phyloP scores from a whole-genome alignment of 139 green algal genomes.

The Coelastrella sp. region DNA sequence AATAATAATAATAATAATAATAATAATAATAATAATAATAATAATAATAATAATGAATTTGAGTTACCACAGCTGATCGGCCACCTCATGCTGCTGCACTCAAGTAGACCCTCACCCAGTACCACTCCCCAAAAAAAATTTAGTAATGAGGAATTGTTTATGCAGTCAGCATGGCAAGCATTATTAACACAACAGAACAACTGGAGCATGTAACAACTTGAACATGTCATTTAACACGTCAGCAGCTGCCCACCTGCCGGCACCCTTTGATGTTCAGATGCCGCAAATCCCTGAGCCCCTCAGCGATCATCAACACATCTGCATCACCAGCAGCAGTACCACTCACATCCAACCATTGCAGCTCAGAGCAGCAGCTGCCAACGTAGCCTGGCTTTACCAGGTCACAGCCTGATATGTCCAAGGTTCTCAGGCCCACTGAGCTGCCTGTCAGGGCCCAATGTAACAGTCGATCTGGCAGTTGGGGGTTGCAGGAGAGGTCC shows the following conservation, averaged over 20 bases:
- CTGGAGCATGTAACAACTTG: no score
- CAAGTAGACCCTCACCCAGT: no score
- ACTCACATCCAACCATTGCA: background rate
- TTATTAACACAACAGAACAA: no score
- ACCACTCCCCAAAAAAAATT: no score
- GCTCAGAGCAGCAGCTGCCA: background rate
- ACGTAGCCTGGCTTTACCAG: background rate
- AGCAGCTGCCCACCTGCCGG: background rate
- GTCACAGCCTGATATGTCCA: conserved; percentile 21
- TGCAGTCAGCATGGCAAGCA: no score
- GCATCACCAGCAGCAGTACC: conserved; percentile 9
- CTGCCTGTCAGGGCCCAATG: background rate
- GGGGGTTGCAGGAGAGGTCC: background rate
- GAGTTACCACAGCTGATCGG: background rate
- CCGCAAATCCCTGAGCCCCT: background rate
- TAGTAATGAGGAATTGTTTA: no score
- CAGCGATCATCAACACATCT: background rate
- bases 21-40: no score
- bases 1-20: no score
- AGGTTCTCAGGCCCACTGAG: background rate
- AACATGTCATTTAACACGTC: background rate
- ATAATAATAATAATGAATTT: no score
- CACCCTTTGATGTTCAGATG: background rate
- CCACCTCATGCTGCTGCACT: background rate
- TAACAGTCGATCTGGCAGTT: background rate